A percentile compares a stretch with the other conserved stretches of the same genome.
phyloP scores from a whole-genome alignment of 441 rosid species.

The Gossypium lobatum region DNA sequence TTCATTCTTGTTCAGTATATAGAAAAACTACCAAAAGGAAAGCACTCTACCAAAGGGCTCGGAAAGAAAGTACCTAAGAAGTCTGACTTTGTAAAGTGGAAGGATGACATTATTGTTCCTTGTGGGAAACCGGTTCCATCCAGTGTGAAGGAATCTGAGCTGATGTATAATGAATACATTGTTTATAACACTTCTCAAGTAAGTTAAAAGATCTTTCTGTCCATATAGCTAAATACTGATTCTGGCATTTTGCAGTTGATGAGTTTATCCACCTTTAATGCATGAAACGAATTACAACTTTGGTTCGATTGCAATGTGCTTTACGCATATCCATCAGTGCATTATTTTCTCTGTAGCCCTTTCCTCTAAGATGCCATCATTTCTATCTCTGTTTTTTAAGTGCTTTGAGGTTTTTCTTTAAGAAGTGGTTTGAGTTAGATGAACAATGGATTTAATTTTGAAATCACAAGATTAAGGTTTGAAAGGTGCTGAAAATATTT shows the following conservation, averaged over 20 bases:
- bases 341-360: background rate
- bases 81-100: conserved; percentile 77
- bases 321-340: background rate
- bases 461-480: background rate
- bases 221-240: background rate
- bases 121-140: conserved; percentile 91
- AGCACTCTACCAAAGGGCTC: conserved; percentile 92
- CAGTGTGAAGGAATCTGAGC: conserved; percentile 63
- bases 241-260: background rate
- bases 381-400: background rate
- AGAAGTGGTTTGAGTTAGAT: background rate
- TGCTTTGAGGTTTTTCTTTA: background rate
- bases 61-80: conserved; percentile 76
- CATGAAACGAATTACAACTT: background rate
- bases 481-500: background rate
- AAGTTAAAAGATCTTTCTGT: conserved; percentile 20
- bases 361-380: background rate
- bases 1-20: conserved; percentile 43
- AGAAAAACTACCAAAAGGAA: conserved; percentile 84
- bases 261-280: background rate
- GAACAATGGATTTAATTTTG: background rate
- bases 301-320: background rate
- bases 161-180: conserved; percentile 91
- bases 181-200: conserved; percentile 86
- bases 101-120: conserved; percentile 76